A percentile compares a stretch with the other conserved stretches of the same genome.
phyloP scores from a whole-genome alignment of 176 grass and related monocot genomes.

The Puccinellia tenuiflora region DNA sequence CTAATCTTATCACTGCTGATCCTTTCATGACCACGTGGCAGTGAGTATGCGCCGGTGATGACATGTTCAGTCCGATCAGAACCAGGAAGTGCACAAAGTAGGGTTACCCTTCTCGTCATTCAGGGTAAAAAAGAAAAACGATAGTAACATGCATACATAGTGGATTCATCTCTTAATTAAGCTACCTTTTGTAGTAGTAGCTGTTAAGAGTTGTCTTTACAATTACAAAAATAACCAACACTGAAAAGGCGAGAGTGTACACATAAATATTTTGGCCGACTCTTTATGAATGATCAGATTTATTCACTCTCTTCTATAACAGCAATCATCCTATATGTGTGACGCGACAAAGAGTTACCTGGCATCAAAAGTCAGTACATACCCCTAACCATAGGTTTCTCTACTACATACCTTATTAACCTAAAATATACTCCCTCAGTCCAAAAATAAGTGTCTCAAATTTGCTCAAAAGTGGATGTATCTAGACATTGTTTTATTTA shows the following conservation, averaged over 20 bases:
- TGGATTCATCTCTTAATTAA: neutral
- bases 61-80: neutral
- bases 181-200: neutral
- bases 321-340: neutral
- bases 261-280: neutral
- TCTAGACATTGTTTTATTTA: too few species aligned
- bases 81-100: neutral
- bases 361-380: too few species aligned
- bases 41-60: neutral
- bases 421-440: neutral
- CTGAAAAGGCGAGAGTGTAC: neutral
- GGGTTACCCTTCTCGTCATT: neutral
- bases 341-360: neutral
- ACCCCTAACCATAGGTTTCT: neutral
- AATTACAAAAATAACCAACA: neutral
- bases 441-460: too few species aligned
- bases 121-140: neutral
- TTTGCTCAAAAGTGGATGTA: too few species aligned
- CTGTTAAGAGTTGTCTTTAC: neutral
- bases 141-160: neutral
- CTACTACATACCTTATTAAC: neutral
- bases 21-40: conserved; percentile 1
- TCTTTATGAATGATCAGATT: neutral
- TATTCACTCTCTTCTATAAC: neutral
- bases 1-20: conserved; percentile 10